Conservation (phyloP, 1,284 basidiomycete species). For the Leccinum subspadiceum region DNA sequence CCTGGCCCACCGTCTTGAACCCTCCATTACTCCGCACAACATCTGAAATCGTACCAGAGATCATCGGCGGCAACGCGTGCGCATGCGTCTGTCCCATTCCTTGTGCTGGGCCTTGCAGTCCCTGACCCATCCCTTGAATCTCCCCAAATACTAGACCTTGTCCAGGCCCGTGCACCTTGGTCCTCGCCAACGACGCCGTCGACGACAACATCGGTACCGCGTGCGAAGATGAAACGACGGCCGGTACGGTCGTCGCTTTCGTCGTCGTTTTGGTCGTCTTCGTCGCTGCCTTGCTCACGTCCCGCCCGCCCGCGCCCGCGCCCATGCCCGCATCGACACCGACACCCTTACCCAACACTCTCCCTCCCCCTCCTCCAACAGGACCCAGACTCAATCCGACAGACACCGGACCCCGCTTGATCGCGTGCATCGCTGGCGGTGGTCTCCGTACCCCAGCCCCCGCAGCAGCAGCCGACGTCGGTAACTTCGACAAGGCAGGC, state of each 20-base stretch:
- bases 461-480: constrained; percentile 2
- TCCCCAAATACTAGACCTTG: constrained; percentile 16
- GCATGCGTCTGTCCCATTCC: constrained; percentile 2
- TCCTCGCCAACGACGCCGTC: constrained; percentile 68
- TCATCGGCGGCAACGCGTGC: constrained; percentile 30
- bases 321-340: not conserved
- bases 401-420: not conserved
- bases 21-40: not conserved
- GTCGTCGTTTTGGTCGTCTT: constrained; percentile 1
- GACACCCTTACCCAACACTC: not conserved
- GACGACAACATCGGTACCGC: constrained; percentile 69
- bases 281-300: constrained; percentile 5
- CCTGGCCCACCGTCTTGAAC: too few relatives aligned
- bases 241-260: constrained; percentile 51
- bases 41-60: constrained; percentile 34
- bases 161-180: constrained; percentile 25
- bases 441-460: not conserved
- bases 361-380: not conserved
- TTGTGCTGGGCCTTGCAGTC: not conserved
- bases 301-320: constrained; percentile 13
- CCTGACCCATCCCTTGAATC: not conserved
- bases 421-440: not conserved
- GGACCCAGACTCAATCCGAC: not conserved
- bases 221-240: constrained; percentile 63
- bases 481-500: constrained; percentile 2